phyloP scores from a whole-genome alignment of 2,329 filamentous ascomycete species.

The Cercospora janseana region DNA sequence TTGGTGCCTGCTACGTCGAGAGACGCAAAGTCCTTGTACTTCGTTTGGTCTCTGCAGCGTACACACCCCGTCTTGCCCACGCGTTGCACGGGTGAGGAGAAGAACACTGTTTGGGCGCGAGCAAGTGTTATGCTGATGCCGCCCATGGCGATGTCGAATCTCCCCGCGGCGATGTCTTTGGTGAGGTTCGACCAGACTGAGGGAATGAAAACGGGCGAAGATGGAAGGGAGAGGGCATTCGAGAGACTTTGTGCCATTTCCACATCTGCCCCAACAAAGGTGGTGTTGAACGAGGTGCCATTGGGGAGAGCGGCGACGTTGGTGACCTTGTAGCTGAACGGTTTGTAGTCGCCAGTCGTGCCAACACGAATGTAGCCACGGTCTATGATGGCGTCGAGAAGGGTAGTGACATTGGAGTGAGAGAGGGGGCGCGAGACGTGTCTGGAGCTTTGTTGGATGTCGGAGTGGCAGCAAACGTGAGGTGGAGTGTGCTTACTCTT shows the following conservation, averaged over 20 bases:
- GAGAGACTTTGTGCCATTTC: constrained; percentile 13
- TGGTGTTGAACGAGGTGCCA: constrained; percentile 9
- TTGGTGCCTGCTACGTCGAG: background rate
- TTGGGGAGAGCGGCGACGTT: background rate
- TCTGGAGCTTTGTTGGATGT: too few species aligned
- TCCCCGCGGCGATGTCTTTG: constrained; percentile 1
- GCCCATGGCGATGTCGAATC: constrained; percentile 12
- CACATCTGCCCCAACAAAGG: constrained; percentile 7
- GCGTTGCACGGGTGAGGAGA: constrained; percentile 7
- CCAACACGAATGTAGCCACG: constrained; percentile 9
- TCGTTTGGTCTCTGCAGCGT: background rate
- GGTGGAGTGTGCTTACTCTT: too few species aligned
- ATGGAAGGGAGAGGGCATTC: constrained; percentile 7
- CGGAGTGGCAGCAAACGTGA: too few species aligned
- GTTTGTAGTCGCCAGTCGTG: constrained; percentile 10
- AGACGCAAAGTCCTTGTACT: background rate
- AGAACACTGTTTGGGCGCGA: constrained; percentile 5
- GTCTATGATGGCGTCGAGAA: background rate
- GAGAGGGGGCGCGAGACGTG: too few species aligned
- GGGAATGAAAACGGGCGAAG: constrained; percentile 1
- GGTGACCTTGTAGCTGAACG: constrained; percentile 7
- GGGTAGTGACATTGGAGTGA: background rate
- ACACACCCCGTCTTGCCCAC: constrained; percentile 11
- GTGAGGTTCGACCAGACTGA: constrained; percentile 7
- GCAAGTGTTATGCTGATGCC: constrained; percentile 9